Conservation (phyloP, 257 asterid species). For the Henckelia pumila region DNA sequence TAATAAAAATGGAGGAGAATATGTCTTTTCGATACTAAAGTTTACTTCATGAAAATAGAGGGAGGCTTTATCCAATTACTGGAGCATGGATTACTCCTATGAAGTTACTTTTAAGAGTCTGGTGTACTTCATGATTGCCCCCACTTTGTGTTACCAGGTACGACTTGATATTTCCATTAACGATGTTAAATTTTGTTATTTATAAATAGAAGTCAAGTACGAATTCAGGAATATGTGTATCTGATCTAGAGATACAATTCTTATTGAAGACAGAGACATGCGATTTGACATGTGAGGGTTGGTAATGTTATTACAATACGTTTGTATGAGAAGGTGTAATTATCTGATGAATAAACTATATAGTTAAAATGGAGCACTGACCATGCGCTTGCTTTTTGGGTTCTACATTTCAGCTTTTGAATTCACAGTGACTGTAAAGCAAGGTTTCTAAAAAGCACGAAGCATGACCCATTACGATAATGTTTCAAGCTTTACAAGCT, state of each 20-base stretch:
- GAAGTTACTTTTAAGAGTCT: slow-evolving; percentile 71
- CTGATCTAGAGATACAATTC: background rate
- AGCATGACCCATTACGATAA: too few relatives aligned
- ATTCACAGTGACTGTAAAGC: slow-evolving; percentile 18
- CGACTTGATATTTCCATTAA: slow-evolving; percentile 9
- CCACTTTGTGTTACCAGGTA: slow-evolving; percentile 98
- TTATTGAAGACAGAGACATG: background rate
- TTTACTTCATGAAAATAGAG: slow-evolving; percentile 40
- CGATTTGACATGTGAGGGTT: background rate
- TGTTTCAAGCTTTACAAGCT: too few relatives aligned
- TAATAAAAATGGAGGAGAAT: slow-evolving; percentile 7
- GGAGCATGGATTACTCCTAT: slow-evolving; percentile 53
- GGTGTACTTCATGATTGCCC: slow-evolving; percentile 90
- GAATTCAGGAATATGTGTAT: slow-evolving; percentile 7
- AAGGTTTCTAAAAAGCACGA: too few relatives aligned
- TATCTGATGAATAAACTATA: background rate
- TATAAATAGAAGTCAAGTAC: slow-evolving; percentile 12
- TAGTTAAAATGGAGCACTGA: background rate
- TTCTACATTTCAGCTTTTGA: slow-evolving; percentile 1
- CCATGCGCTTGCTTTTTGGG: slow-evolving; percentile 2
- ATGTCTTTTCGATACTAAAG: slow-evolving; percentile 10
- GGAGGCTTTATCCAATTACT: slow-evolving; percentile 50
- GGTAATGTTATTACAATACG: background rate
- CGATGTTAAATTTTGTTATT: slow-evolving; percentile 7
- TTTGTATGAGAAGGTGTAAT: slow-evolving; percentile 1